Conservation (phyloP, 169 alveolate genomes). For the Plasmodium gallinaceum region DNA sequence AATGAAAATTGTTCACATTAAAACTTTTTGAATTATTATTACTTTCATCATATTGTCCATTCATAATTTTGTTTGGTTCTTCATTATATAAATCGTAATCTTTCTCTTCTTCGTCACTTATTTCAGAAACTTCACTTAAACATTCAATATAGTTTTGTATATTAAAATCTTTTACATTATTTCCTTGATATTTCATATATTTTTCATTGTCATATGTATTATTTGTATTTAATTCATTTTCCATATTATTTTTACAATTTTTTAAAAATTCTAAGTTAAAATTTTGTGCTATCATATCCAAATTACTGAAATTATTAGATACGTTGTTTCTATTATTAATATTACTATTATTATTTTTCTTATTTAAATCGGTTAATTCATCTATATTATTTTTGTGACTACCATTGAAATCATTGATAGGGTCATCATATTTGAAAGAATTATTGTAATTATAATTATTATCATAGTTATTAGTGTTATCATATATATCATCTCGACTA, state of each 20-base stretch:
- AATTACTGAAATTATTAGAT: background rate
- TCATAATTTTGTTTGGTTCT: background rate
- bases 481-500: background rate
- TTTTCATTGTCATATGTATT: background rate
- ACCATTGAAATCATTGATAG: no score
- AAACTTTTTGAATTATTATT: background rate
- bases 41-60: background rate
- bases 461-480: no score
- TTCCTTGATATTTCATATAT: background rate
- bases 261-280: conserved; percentile 23
- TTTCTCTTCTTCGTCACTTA: conserved; percentile 59
- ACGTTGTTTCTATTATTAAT: background rate
- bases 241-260: conserved; percentile 6
- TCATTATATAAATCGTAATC: background rate
- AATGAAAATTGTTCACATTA: background rate
- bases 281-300: conserved; percentile 6
- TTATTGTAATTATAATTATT: no score
- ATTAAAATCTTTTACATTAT: background rate
- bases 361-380: no score
- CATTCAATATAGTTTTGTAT: conserved; percentile 38
- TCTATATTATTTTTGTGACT: background rate
- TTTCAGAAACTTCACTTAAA: conserved; percentile 75
- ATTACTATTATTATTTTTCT: background rate
- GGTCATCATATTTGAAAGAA: no score
- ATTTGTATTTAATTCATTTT: background rate